Base-by-base conservation (phyloP, 768 basidiomycete species). In the Fomitopsis pulvina region DNA sequence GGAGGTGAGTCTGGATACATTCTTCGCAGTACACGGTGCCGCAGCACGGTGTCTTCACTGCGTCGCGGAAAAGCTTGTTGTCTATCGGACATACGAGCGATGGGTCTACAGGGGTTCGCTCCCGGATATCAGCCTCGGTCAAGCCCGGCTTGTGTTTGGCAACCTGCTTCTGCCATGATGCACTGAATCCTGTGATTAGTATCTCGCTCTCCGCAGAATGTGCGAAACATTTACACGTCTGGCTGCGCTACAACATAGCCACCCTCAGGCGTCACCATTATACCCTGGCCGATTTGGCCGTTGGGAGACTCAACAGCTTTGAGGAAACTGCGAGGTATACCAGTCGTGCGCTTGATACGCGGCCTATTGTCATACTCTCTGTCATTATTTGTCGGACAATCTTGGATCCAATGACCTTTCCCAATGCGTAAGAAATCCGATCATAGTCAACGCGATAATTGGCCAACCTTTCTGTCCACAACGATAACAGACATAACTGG, bases 261-360 rank as follows among this genome's bases (percentile, higher is more conserved):
- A 53, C 96, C 96, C 64, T 99, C 96, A 0, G 95, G 93, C 2
- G 95, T 98, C 52, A 99, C 87, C 96, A 99, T 99, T 43, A 98
- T 83, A 18, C 95, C 94, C 58, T 86, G 85, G 5, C 81, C 79
- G 24, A 87, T 68, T 51, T 83, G 81, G 20, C 78, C 83, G 46
- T 77, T 79, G 10, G 92, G 92, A 52, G 88, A 88, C 49, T 96
- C 93, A 24, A 98, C 93, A 0, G 92, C 86, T 66, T 96, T 96
- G 48, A 99, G 72, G 81, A 99, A 98, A 64, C 91, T 94, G 57
- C 94, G 80, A 3, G 96, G 96, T 53, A 99, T 99, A 68, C 96
- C 96, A 9, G 96, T 99, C 3, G 96, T 98, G 45, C 96, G 79
- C 64, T 97, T 97, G 65, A 99, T 94, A 24, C 94, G 86, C 41